Conservation (phyloP, 2,329 filamentous ascomycete species). For the Talaromyces sp. region DNA sequence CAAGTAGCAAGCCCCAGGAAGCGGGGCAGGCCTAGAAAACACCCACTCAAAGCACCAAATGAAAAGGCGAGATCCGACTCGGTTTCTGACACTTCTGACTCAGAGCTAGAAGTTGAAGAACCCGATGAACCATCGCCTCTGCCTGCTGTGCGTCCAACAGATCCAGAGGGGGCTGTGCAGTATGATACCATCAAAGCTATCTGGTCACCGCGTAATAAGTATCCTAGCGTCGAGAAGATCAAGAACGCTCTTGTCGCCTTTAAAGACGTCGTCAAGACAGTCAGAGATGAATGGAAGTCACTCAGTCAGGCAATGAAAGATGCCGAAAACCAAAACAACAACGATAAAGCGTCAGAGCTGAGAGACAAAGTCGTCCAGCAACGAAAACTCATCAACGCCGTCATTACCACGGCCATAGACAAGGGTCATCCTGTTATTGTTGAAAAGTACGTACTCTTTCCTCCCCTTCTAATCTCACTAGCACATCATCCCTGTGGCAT, state of each 20-base stretch:
- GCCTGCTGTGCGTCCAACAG: constrained; percentile 52
- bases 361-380: constrained; percentile 59
- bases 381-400: constrained; percentile 57
- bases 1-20: constrained; percentile 28
- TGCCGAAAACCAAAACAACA: constrained; percentile 58
- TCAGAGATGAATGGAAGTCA: constrained; percentile 62
- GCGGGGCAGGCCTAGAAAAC: constrained; percentile 28
- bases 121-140: constrained; percentile 57
- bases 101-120: constrained; percentile 52
- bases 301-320: constrained; percentile 57
- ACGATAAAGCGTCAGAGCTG: constrained; percentile 53
- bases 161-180: constrained; percentile 53
- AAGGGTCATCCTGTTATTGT: constrained; percentile 49
- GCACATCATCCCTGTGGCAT: constrained; percentile 30
- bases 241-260: constrained; percentile 56
- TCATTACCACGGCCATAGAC: constrained; percentile 44
- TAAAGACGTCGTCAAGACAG: constrained; percentile 59
- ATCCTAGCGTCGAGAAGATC: constrained; percentile 52
- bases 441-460: constrained; percentile 48
- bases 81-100: constrained; percentile 52
- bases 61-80: constrained; percentile 43
- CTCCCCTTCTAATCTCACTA: constrained; percentile 23
- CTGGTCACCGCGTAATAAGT: constrained; percentile 57
- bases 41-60: constrained; percentile 26
- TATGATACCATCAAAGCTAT: constrained; percentile 63